A percentile compares a stretch with the other conserved stretches of the same genome.
phyloP scores from a whole-genome alignment of 257 asterid species.

The Apocynum venetum region DNA sequence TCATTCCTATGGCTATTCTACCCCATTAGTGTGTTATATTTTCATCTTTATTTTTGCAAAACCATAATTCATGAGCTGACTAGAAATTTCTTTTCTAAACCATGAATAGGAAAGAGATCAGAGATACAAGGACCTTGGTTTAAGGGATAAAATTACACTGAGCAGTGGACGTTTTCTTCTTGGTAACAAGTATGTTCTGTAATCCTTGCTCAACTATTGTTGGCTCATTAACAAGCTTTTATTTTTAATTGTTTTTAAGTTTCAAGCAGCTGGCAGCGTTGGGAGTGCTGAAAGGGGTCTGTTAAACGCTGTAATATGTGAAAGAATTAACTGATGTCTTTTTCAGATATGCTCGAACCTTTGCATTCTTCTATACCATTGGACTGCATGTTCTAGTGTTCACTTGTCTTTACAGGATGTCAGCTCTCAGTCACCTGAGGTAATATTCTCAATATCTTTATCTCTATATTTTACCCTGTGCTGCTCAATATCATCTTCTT shows the following conservation, averaged over 20 bases:
- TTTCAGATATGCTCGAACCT: conserved; percentile 84
- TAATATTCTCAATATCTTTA: conserved; percentile 5
- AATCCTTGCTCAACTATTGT: conserved; percentile 7
- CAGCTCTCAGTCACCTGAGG: conserved; percentile 94
- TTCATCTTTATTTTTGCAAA: conserved; percentile 10
- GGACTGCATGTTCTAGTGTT: conserved; percentile 92
- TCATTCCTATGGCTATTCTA: conserved; percentile 10
- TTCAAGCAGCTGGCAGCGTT: too few species aligned
- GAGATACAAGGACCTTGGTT: conserved; percentile 91
- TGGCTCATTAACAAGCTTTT: neutral
- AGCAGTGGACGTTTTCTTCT: conserved; percentile 96
- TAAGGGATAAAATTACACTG: conserved; percentile 92
- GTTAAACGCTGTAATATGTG: neutral
- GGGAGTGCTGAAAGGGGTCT: neutral
- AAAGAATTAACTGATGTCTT: conserved; percentile 9
- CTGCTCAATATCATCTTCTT: neutral
- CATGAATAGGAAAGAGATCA: conserved; percentile 78
- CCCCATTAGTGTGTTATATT: neutral
- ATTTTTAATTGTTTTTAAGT: too few species aligned
- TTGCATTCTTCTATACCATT: conserved; percentile 93
- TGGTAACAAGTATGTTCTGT: conserved; percentile 71
- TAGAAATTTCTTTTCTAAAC: conserved; percentile 13
- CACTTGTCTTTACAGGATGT: conserved; percentile 96
- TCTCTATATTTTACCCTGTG: conserved; percentile 3
- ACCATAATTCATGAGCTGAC: conserved; percentile 11